Evolutionary conservation across 2,329 filamentous ascomycete genomes (phyloP).

Genomic region (Huntiella decipiens): DNA sequence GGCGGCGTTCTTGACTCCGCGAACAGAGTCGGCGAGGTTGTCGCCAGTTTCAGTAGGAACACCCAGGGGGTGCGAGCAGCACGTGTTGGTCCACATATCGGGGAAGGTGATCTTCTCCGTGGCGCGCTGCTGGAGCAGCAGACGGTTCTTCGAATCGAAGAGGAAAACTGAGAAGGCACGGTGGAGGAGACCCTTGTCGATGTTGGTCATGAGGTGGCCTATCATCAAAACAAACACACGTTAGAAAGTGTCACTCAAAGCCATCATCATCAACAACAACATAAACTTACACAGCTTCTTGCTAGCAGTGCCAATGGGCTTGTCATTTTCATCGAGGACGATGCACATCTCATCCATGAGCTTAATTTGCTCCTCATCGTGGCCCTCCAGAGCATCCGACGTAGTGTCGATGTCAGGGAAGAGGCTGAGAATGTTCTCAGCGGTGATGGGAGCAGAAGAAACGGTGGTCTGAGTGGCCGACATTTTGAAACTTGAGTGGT

Average conservation of each 20-base stretch:
- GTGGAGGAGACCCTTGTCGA: conserved; percentile 86
- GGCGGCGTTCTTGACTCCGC: conserved; percentile 78
- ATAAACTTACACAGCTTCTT: conserved; percentile 80
- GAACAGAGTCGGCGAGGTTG: conserved; percentile 58
- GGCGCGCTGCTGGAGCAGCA: conserved; percentile 89
- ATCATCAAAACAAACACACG: conserved; percentile 3
- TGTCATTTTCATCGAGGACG: conserved; percentile 78
- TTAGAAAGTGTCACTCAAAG: neutral
- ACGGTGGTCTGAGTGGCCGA: conserved; percentile 19
- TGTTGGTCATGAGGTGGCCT: conserved; percentile 99
- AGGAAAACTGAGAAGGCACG: conserved; percentile 96
- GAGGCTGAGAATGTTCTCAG: conserved; percentile 66
- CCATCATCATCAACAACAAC: neutral
- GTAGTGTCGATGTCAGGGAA: conserved; percentile 68
- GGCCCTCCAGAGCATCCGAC: conserved; percentile 62
- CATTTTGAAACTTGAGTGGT: conserved; percentile 2
- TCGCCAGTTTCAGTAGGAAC: conserved; percentile 81
- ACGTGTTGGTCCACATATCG: conserved; percentile 99
- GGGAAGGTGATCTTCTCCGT: conserved; percentile 97
- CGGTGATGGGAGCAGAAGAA: conserved; percentile 49
- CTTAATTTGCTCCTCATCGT: conserved; percentile 93
- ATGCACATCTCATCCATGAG: conserved; percentile 99
- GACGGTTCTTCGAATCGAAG: conserved; percentile 81
- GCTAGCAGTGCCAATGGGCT: conserved; percentile 85
- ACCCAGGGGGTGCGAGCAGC: conserved; percentile 90